These are phyloP conservation scores for Raddia distichophylla DNA, from an alignment of 176 grass and related monocot species.

Conservation along the genomic window DNA sequence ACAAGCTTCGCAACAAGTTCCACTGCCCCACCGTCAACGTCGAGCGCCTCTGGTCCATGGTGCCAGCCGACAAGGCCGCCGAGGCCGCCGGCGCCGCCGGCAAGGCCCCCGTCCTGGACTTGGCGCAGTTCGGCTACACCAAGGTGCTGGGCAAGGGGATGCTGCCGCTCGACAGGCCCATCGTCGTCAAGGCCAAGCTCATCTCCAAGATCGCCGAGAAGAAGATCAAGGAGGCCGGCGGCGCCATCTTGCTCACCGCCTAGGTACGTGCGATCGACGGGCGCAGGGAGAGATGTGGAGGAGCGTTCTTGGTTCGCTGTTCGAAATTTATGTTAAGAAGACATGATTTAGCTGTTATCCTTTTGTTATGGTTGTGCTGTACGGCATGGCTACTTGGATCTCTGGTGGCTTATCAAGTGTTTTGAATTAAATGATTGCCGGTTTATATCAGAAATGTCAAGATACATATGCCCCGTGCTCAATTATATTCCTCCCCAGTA, in stretches of 20 bases:
- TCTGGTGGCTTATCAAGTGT: not conserved
- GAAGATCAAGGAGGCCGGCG: conserved; percentile 74
- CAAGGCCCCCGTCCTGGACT: conserved; percentile 52
- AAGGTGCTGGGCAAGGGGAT: conserved; percentile 68
- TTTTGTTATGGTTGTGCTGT: not conserved
- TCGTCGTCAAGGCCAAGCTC: conserved; percentile 69
- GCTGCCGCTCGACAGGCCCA: conserved; percentile 41
- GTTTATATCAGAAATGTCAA: conserved; percentile 22
- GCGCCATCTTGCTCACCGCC: conserved; percentile 60
- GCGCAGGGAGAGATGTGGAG: not conserved
- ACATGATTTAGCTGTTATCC: not conserved
- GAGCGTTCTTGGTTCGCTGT: not conserved
- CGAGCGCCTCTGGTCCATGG: conserved; percentile 58
- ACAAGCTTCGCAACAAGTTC: conserved; percentile 62
- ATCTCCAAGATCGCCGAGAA: conserved; percentile 72
- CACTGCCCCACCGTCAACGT: conserved; percentile 62
- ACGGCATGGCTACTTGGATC: conserved; percentile 14
- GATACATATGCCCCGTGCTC: not conserved
- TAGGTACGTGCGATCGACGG: conserved; percentile 18
- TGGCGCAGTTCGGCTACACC: conserved; percentile 63
- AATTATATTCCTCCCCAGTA: not conserved
- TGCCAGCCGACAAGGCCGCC: conserved; percentile 50
- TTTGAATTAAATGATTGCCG: conserved; percentile 17
- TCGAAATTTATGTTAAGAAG: not conserved
- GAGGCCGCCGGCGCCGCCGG: conserved; percentile 4